phyloP scores from a whole-genome alignment of 2,329 filamentous ascomycete species.

The Purpureocillium takamizusanense region DNA sequence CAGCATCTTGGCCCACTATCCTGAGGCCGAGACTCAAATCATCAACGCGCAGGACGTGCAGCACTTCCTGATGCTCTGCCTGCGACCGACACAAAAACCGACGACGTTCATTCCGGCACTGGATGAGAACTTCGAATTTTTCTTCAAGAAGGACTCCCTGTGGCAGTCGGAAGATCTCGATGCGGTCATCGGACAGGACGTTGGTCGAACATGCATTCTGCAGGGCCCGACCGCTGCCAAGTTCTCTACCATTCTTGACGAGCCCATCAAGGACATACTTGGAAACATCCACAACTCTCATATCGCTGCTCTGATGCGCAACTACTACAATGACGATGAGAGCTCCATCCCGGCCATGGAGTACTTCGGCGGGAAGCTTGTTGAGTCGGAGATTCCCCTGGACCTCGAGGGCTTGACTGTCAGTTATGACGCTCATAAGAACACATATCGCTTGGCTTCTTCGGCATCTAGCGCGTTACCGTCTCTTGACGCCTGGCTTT shows the following conservation, averaged over 20 bases:
- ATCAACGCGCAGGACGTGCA: conserved; percentile 98
- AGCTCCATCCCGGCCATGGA: conserved; percentile 75
- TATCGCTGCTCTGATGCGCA: conserved; percentile 68
- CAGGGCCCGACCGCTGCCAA: conserved; percentile 89
- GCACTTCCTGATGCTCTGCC: conserved; percentile 88
- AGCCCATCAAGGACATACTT: conserved; percentile 91
- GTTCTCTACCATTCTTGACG: conserved; percentile 82
- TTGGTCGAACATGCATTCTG: conserved; percentile 89
- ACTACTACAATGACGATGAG: conserved; percentile 69
- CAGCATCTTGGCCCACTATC: conserved; percentile 72
- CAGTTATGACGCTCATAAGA: conserved; percentile 67
- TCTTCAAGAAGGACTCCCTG: conserved; percentile 99
- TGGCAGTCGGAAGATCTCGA: conserved; percentile 99
- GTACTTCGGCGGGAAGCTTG: conserved; percentile 88
- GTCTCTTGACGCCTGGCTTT: conserved; percentile 73
- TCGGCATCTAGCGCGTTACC: conserved; percentile 68
- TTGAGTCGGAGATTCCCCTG: conserved; percentile 60
- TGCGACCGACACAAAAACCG: conserved; percentile 88
- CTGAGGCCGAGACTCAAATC: conserved; percentile 79
- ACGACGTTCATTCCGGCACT: conserved; percentile 93
- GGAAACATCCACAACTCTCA: conserved; percentile 85
- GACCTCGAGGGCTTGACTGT: conserved; percentile 83
- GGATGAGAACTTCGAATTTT: conserved; percentile 97
- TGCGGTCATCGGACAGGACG: conserved; percentile 91
- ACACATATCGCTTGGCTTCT: conserved; percentile 73